Base-by-base conservation (phyloP, 495 filamentous ascomycete genomes). In the Tuber brumale region DNA sequence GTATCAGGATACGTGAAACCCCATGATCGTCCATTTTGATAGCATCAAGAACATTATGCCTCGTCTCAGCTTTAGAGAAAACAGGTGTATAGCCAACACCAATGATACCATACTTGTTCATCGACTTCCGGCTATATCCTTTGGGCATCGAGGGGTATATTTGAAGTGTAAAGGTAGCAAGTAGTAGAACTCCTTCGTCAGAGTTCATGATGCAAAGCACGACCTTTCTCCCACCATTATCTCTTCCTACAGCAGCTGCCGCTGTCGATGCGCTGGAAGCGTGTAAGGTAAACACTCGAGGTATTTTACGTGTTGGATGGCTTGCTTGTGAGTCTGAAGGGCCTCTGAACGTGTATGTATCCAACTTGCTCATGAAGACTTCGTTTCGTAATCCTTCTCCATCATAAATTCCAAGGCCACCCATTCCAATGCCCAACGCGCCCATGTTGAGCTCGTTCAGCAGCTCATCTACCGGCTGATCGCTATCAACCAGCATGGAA, bases 341-440 rank as follows among this genome's bases (percentile, higher is more conserved):
- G 70, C 90, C 89, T 69, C 89, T 90, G 70, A 90, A 87, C 37
- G 90, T 86, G 76, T 94, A 88, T 70, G 86, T 91, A 77, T 93
- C 89, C 23, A 96, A 87, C 79, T 91, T 93, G 61, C 87, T 89
- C 72, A 96, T 86, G 5, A 93, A 78, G 14, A 95, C 87, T 82
- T 95, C 93, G 73, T 91, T 90, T 27, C 89, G 88, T 27, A 95
- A 87, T 1, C 91, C 90, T 44, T 91, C 88, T 21, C 89, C 88
- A 83, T 92, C 92, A 70, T 91, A 90, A 37, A 92, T 85, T 23
- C 90, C 91, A 86, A 93, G 45, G 18, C 82, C 81, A n/a, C 79
- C 82, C 76, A 81, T 81, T 61, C 79, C 79, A 21, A 83, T 77
- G 16, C 81, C 82, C 71, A 83, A 72, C 18, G 74, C 77, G 41